phyloP scores from a whole-genome alignment of 139 green algal genomes.

The Pseudopediastrum boryanum region DNA sequence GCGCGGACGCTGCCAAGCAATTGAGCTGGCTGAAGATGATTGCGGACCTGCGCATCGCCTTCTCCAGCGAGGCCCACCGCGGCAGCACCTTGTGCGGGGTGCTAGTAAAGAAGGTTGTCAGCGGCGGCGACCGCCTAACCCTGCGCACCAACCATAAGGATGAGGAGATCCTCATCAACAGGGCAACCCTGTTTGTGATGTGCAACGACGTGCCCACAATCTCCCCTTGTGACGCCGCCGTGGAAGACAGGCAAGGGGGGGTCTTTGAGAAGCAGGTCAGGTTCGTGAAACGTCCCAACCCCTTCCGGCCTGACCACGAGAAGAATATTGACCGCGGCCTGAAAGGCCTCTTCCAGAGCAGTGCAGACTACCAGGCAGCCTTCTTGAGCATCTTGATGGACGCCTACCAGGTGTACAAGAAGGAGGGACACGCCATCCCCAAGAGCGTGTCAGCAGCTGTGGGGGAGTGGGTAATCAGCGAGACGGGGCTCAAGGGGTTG shows the following conservation, averaged over 20 bases:
- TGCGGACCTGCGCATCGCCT: constrained; percentile 7
- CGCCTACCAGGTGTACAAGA: too few relatives aligned
- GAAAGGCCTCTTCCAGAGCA: too few relatives aligned
- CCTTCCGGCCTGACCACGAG: constrained; percentile 11
- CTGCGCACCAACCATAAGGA: constrained; percentile 24
- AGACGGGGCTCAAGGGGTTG: too few relatives aligned
- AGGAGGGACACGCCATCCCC: too few relatives aligned
- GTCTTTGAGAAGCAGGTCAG: constrained; percentile 21
- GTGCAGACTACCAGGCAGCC: too few relatives aligned
- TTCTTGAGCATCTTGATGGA: too few relatives aligned
- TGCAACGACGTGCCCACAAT: constrained; percentile 17
- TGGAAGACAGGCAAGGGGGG: neutral
- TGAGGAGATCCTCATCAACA: neutral
- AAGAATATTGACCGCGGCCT: neutral
- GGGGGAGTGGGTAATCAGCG: too few relatives aligned
- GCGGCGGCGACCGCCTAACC: neutral
- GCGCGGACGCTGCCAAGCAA: constrained; percentile 4
- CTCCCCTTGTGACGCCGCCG: constrained; percentile 1
- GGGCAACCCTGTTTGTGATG: constrained; percentile 18
- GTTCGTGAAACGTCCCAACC: constrained; percentile 10
- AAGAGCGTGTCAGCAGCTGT: too few relatives aligned
- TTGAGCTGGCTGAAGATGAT: constrained; percentile 24
- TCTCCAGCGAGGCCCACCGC: neutral
- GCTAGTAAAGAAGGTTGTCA: neutral
- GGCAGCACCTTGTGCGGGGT: neutral